These are phyloP conservation scores for Candida glucosophila DNA, from an alignment of 1,139 yeast species.

Conservation along the genomic window DNA sequence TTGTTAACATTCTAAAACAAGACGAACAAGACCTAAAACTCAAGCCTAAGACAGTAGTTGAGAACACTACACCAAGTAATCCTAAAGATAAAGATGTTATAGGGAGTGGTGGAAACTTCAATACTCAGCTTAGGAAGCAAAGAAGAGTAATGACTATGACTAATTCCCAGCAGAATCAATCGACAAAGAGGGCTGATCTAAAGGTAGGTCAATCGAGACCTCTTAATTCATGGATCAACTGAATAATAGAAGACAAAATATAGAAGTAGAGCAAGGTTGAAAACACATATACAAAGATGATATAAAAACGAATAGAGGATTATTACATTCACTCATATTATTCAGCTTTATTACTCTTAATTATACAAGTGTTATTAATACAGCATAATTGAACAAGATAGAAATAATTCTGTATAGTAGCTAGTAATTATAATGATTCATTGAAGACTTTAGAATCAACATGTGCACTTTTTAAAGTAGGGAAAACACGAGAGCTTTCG, in stretches of 20 bases:
- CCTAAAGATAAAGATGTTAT: conserved; percentile 4
- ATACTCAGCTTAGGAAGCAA: conserved; percentile 18
- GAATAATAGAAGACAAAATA: no score
- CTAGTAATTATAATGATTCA: no score
- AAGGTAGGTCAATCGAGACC: conserved; percentile 18
- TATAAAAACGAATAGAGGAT: conserved; percentile 2
- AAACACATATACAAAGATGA: no score
- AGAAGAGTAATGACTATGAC: conserved; percentile 14
- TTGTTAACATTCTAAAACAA: conserved; percentile 16
- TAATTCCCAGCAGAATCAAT: conserved; percentile 9
- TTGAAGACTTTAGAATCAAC: no score
- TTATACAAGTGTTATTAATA: background rate
- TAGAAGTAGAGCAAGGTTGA: no score
- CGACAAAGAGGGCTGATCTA: conserved; percentile 20
- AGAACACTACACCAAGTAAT: conserved; percentile 3
- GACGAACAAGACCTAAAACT: conserved; percentile 22
- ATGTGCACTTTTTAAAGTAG: no score
- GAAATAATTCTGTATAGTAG: no score
- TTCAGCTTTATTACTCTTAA: conserved; percentile 1
- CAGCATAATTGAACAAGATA: no score
- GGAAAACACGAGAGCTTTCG: no score
- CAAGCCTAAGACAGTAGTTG: conserved; percentile 19
- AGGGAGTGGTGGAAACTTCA: conserved; percentile 22
- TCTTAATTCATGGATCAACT: conserved; percentile 12
- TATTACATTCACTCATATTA: background rate